Base-by-base conservation (phyloP, 1,284 basidiomycete species). In the Leucoagaricus sp. region DNA sequence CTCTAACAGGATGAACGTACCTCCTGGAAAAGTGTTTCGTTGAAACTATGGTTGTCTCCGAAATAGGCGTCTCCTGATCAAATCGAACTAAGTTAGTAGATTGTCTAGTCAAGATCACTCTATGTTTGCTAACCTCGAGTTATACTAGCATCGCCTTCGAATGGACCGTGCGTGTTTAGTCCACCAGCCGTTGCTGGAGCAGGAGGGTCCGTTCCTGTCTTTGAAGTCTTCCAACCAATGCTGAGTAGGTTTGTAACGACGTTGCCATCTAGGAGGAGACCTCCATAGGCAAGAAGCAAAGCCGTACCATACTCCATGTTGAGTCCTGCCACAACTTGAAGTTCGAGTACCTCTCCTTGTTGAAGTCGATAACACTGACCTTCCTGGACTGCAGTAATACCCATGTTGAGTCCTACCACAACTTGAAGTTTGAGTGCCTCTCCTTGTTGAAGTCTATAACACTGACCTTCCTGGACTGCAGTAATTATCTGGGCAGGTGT, bases 21-120 rank as follows among this genome's bases (percentile, higher is more conserved):
- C 54, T 64, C 55, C 15, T 63, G 57, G 34, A 63, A 65, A 2
- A 64, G 50, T 1, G 62, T 64, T 48, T 65, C 61, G 40, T 67
- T 65, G 50, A 67, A 67, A 38, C 61, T 63, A 40, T 64, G 62
- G 46, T 67, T 67, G 23, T 67, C 60, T 44, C 65, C 65, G 31
- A 65, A 65, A 42, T 55, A 63, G 25, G 53, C 57, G 48, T 67
- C 64, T 12, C 42, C 59, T 64, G 21, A 54, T 31, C 4, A 17
- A n/a, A n/a, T 31, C 5, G 29, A 42, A n/a, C 36, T n/a, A n/a
- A n/a, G 41, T 42, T 8, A 42, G 29, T 29, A 26, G 12, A 33
- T 38, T n/a, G 28, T 10, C 9, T 21, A 19, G 17, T n/a, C 2
- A 9, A 10, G 41, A 44, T 17, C 3, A 6, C 25, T 28, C n/a